A percentile compares a stretch with the other conserved stretches of the same genome.
phyloP scores from a whole-genome alignment of 768 basidiomycete genomes.

The Psilocybe sp. region DNA sequence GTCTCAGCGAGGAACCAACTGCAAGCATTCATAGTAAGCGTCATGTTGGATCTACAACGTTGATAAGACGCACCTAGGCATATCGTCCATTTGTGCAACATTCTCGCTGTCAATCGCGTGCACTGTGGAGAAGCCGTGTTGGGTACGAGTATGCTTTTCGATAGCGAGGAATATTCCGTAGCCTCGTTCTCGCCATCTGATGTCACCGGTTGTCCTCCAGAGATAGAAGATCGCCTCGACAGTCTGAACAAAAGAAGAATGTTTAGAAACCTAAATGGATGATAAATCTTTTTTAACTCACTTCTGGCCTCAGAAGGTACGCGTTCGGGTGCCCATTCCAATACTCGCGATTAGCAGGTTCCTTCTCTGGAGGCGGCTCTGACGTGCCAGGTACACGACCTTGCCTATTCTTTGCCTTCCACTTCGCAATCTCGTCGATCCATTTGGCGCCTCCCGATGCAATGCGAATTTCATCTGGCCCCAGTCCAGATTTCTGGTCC shows the following conservation, averaged over 20 bases:
- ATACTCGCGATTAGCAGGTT: constrained; percentile 50
- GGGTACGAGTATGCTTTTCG: constrained; percentile 51
- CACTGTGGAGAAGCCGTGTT: constrained; percentile 58
- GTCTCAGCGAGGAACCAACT: constrained; percentile 47
- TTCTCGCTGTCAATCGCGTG: constrained; percentile 36
- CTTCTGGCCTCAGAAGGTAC: constrained; percentile 70
- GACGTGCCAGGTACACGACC: constrained; percentile 45
- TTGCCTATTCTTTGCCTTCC: constrained; percentile 39
- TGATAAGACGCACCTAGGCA: constrained; percentile 60
- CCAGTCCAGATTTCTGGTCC: constrained; percentile 63
- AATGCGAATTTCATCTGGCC: constrained; percentile 55
- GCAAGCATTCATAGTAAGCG: not conserved
- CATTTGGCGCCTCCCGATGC: constrained; percentile 32
- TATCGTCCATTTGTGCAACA: constrained; percentile 44
- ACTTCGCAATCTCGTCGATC: constrained; percentile 44
- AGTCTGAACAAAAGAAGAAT: constrained; percentile 39
- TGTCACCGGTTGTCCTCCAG: constrained; percentile 65
- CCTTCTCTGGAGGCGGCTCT: constrained; percentile 26
- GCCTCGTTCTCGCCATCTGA: constrained; percentile 68
- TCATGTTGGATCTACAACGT: not conserved
- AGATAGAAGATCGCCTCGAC: constrained; percentile 58
- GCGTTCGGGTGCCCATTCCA: constrained; percentile 17
- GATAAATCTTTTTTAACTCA: constrained; percentile 22
- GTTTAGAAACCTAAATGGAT: not conserved
- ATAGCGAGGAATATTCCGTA: constrained; percentile 68